Base-by-base conservation (phyloP, 176 grass and related monocot species). In the Hordeum marinum region DNA sequence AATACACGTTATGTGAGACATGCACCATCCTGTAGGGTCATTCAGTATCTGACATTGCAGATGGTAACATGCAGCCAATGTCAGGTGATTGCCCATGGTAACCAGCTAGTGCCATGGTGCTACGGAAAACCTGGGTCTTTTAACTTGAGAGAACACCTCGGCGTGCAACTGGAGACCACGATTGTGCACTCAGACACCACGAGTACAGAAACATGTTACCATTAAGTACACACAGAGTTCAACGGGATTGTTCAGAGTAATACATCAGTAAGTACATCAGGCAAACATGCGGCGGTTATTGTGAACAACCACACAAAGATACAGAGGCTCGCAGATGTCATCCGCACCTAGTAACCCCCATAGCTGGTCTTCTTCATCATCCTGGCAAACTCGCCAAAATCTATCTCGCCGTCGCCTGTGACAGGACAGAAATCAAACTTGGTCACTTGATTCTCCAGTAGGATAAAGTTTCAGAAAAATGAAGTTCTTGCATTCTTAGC, bases 351-450 rank as follows among this genome's bases (percentile, higher is more conserved):
- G 87, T 83, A 88, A 58, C 89, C 89, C 61, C 90, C 90, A 75
- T 88, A 99, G 79, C 55, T 86, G 5, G 94, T 91, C 70, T 88
- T 92, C 65, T 74, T 94, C 94, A 99, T 94, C 55, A 99, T 92
- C 88, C 86, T 86, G 20, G 75, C 37, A 69, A 99, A 99, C 63
- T 96, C 97, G 1, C 95, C 91, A 4, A 83, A 77, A 77, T 96
- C 91, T 39, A 99, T 89, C 86, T 99, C 94, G 11, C 93, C 88
- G 21, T 99, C 97, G 45, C 88, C 97, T 99, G 89, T 15, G 4
- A 52, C 31, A 85, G 29, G 72, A 11, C 59, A 79, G 4, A 70
- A 77, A 72, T 21, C 0, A 17, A 45, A 15, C 65, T 78, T 36
- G 59, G 61, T 39, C n/a, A 8, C 20, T 31, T 9, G 1, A 4